These are phyloP conservation scores for Verticillium tricorpus DNA, from an alignment of 2,329 filamentous ascomycete genomes.

Conservation along the genomic window DNA sequence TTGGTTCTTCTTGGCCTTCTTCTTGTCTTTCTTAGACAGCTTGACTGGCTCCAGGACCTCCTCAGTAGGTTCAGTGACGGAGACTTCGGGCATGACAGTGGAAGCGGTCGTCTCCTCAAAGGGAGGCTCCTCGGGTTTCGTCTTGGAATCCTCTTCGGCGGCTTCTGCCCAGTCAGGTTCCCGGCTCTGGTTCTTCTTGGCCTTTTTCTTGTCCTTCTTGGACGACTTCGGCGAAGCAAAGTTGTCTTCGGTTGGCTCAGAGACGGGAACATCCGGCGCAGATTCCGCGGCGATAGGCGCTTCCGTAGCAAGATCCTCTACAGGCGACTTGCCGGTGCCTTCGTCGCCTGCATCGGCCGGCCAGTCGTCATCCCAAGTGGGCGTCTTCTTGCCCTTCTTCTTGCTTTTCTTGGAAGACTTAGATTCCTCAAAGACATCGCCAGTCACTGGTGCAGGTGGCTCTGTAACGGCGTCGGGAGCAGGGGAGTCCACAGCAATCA, in stretches of 20 bases:
- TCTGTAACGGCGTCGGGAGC: background rate
- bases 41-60: conserved; percentile 17
- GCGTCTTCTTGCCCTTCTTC: conserved; percentile 11
- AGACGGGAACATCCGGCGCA: background rate
- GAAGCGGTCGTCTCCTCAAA: background rate
- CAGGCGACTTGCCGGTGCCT: background rate
- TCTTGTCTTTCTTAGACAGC: conserved; percentile 21
- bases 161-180: background rate
- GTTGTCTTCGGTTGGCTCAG: conserved; percentile 9
- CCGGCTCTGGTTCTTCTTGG: conserved; percentile 14
- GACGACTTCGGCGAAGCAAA: conserved; percentile 26
- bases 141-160: background rate
- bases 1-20: conserved; percentile 17
- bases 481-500: background rate
- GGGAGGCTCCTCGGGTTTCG: background rate
- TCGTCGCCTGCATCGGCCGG: background rate
- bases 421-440: conserved; percentile 10
- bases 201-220: conserved; percentile 37
- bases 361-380: conserved; percentile 3
- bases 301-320: conserved; percentile 14
- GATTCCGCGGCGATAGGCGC: background rate
- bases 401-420: conserved; percentile 6
- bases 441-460: background rate
- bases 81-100: conserved; percentile 2
- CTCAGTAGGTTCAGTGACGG: background rate